Evolutionary conservation across 2,329 filamentous ascomycete genomes (phyloP).

Genomic region (Calonectria hongkongensis): DNA sequence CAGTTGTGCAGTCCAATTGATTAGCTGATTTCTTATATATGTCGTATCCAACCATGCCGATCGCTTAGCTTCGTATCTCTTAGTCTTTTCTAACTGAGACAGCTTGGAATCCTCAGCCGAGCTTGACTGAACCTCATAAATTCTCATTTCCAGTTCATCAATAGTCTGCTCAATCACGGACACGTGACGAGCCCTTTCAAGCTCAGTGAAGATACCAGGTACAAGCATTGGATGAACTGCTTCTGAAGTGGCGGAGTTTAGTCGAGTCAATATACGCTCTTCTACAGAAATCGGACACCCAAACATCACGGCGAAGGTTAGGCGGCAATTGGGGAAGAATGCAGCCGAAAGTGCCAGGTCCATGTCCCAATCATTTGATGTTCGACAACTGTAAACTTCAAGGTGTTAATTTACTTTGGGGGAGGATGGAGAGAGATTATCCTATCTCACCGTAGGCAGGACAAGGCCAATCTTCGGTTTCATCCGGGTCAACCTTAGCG

Average conservation of each 20-base stretch:
- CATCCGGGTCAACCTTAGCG: neutral
- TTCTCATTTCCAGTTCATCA: neutral
- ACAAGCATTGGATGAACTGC: neutral
- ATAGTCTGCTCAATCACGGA: neutral
- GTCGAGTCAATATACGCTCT: neutral
- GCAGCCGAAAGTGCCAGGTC: neutral
- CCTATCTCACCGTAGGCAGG: neutral
- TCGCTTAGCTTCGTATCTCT: neutral
- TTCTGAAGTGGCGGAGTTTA: neutral
- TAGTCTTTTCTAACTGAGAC: neutral
- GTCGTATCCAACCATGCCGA: neutral
- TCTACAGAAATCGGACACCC: neutral
- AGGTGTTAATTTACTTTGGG: neutral
- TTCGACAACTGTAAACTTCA: neutral
- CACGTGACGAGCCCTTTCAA: neutral
- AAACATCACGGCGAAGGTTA: neutral
- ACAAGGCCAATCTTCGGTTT: neutral
- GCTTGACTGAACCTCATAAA: neutral
- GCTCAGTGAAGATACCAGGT: neutral
- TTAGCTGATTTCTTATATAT: neutral
- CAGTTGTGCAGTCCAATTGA: neutral
- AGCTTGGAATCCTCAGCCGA: neutral
- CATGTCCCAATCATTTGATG: neutral
- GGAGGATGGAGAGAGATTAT: neutral
- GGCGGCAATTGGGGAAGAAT: neutral